phyloP scores from a whole-genome alignment of 2,329 filamentous ascomycete genomes.

The Aureobasidium leucospermi region DNA sequence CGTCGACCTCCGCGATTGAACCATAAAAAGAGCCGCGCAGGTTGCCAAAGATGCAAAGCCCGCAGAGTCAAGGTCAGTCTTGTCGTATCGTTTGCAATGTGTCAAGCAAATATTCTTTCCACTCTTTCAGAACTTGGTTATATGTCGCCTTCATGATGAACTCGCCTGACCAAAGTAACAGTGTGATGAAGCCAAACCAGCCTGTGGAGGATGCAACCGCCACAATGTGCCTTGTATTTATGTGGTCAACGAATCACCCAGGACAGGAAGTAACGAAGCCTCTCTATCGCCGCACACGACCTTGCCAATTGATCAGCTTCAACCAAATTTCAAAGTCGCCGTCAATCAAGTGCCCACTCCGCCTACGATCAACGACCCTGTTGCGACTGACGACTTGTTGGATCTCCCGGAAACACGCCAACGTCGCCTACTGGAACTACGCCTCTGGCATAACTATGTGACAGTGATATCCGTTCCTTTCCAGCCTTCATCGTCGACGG shows the following conservation, averaged over 20 bases:
- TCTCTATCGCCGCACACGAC: background rate
- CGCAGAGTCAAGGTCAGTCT: constrained; percentile 9
- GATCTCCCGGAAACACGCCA: background rate
- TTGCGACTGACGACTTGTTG: background rate
- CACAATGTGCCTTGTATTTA: constrained; percentile 7
- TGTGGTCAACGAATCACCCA: background rate
- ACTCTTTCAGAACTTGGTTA: too few species aligned
- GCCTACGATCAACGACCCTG: background rate
- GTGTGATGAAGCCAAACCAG: constrained; percentile 8
- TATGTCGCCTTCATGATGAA: background rate
- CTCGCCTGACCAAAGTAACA: background rate
- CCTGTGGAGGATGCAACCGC: constrained; percentile 2
- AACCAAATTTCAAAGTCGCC: background rate
- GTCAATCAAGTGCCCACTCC: background rate
- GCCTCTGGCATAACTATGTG: constrained; percentile 5
- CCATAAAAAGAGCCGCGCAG: constrained; percentile 6
- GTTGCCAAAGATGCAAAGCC: constrained; percentile 10
- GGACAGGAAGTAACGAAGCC: background rate
- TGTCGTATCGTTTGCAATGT: background rate
- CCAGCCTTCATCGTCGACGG: background rate
- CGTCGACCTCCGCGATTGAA: constrained; percentile 1
- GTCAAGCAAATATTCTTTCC: background rate
- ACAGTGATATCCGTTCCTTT: background rate
- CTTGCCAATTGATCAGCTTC: background rate
- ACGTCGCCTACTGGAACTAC: constrained; percentile 1